These are phyloP conservation scores for Diplogelasinospora grovesii DNA, from an alignment of 495 filamentous ascomycete genomes.

Conservation along the genomic window DNA sequence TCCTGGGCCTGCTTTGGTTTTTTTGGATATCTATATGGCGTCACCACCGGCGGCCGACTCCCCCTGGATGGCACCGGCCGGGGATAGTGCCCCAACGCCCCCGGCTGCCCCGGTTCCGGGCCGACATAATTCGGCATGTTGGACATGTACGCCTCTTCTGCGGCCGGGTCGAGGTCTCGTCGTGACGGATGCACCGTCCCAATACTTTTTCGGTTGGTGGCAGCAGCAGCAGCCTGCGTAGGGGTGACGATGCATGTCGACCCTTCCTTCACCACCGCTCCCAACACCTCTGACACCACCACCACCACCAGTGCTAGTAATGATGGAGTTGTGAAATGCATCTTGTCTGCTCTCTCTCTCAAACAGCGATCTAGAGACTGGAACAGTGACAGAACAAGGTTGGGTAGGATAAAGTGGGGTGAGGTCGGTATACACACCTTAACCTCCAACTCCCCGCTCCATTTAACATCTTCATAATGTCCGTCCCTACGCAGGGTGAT, in stretches of 20 bases:
- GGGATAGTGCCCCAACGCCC: conserved; percentile 11
- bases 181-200: conserved; percentile 13
- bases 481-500: too few relatives aligned
- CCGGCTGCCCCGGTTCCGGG: conserved; percentile 3
- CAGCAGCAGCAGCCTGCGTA: conserved; percentile 3
- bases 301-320: conserved; percentile 7
- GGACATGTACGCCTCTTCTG: neutral
- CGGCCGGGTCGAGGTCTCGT: conserved; percentile 7
- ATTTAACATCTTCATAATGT: too few relatives aligned
- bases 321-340: too few relatives aligned
- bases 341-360: too few relatives aligned
- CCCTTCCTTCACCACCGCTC: conserved; percentile 27
- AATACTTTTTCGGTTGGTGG: conserved; percentile 10
- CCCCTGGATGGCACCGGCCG: conserved; percentile 7
- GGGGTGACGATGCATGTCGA: conserved; percentile 35
- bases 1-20: too few relatives aligned
- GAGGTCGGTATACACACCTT: too few relatives aligned
- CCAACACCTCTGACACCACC: conserved; percentile 7
- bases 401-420: too few relatives aligned
- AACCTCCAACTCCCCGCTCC: too few relatives aligned
- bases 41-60: neutral
- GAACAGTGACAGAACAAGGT: too few relatives aligned
- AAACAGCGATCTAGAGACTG: too few relatives aligned
- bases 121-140: neutral
- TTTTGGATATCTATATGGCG: too few relatives aligned